Base-by-base conservation (phyloP, 2,329 filamentous ascomycete genomes). In the Lachnellula suecica region DNA sequence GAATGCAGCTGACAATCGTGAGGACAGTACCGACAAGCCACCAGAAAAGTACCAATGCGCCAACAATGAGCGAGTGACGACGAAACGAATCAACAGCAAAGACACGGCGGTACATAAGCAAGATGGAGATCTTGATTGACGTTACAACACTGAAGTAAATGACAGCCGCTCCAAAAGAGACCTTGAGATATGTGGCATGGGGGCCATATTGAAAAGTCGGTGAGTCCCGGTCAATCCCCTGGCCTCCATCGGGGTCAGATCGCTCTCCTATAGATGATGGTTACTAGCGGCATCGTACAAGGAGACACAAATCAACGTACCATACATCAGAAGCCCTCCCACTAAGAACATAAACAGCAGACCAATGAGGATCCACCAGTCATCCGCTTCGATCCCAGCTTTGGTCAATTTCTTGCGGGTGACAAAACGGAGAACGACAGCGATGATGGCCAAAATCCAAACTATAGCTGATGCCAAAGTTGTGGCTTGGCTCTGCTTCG, bases 301-400 rank as follows among this genome's bases (percentile, higher is more conserved):
- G 4, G 5, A 5, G 15, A 34, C 31, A 5, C 4, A 2, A 22
- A 11, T 17, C 7, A 13, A 10, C 46, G 8, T 27, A 48, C 46
- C 34, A 27, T 20, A 41, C 17, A 48, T 10, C 9, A 48, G n/a
- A 31, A 48, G 11, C 4, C 23, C 46, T 7, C 37, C 35, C 17
- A 20, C 25, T 3, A 41, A 6, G 37, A 48, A 20, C 20, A 19
- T 22, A 7, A 23, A 41, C 4, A 42, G 5, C 2, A 41, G 8
- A 2, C 46, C 53, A 20, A 29, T 20, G 8, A 56, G 23, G 15
- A 54, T 48, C 47, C 46, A 56, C 53, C 53, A 56, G 34, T 56
- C 53, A 42, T 56, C 53, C 2, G 43, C 20, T 19, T 22, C 53
- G 45, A 47, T 31, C 2, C 51, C 51, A 10, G 43, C 47, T 35